Conservation (phyloP, 2,329 filamentous ascomycete species). For the Falciphora oryzae region DNA sequence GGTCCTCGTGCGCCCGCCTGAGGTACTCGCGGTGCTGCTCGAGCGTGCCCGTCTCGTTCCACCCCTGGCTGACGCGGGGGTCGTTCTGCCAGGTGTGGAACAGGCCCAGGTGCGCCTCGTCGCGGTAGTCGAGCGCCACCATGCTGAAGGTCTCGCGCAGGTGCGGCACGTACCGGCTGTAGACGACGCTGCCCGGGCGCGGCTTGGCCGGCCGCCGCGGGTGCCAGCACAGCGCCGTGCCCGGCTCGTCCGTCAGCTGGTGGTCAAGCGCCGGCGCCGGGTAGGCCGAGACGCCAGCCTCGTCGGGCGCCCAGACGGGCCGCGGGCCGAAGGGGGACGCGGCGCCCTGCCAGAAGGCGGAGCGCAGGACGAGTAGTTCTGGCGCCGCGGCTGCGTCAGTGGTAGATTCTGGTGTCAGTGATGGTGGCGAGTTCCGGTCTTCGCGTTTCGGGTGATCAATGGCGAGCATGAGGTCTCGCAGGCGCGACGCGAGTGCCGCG, state of each 20-base stretch:
- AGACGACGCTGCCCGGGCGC: slow-evolving; percentile 61
- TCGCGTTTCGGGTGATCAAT: neutral
- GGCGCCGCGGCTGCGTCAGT: neutral
- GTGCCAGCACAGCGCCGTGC: slow-evolving; percentile 45
- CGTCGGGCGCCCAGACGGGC: slow-evolving; percentile 51
- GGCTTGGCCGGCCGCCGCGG: slow-evolving; percentile 69
- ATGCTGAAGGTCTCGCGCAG: slow-evolving; percentile 72
- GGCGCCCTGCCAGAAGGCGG: slow-evolving; percentile 18
- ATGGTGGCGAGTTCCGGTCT: neutral
- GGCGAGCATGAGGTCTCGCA: slow-evolving; percentile 8
- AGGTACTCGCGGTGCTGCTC: slow-evolving; percentile 71
- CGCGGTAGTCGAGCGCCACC: slow-evolving; percentile 62
- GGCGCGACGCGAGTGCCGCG: neutral
- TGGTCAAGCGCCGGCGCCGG: slow-evolving; percentile 45
- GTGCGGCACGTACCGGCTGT: slow-evolving; percentile 74
- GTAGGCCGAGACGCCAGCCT: slow-evolving; percentile 32
- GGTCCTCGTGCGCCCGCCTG: slow-evolving; percentile 60
- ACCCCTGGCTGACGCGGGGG: slow-evolving; percentile 71
- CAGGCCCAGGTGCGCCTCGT: slow-evolving; percentile 58
- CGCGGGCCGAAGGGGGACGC: slow-evolving; percentile 61
- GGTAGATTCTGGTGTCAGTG: neutral
- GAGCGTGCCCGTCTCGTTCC: slow-evolving; percentile 72
- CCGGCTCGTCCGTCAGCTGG: slow-evolving; percentile 33
- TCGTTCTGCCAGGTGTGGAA: slow-evolving; percentile 84
- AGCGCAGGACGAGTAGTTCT: slow-evolving; percentile 5